Percentiles rank a stretch among this genome's conserved stretches.
These are phyloP conservation scores for Monosporascus sp. DNA, from an alignment of 2,329 filamentous ascomycete species.

Conservation along the genomic window DNA sequence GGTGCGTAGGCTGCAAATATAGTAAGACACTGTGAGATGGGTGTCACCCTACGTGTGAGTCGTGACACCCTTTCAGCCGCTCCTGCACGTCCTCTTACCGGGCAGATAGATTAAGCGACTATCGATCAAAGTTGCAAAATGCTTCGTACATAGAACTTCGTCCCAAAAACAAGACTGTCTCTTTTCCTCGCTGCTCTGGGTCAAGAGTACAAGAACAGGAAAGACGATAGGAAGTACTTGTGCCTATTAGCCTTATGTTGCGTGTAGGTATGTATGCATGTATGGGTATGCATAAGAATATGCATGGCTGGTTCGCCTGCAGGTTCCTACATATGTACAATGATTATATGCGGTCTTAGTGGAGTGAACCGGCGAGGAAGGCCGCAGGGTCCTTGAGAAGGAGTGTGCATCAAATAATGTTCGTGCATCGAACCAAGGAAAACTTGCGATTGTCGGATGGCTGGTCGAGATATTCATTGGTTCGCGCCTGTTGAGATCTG, in stretches of 20 bases:
- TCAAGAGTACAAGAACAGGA: not conserved
- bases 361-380: not conserved
- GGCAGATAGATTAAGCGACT: too few species aligned
- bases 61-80: not conserved
- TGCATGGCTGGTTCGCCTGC: not conserved
- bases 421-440: slow-evolving; percentile 12
- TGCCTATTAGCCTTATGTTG: not conserved
- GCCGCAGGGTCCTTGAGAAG: slow-evolving; percentile 9
- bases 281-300: not conserved
- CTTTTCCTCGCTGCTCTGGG: too few species aligned
- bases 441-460: slow-evolving; percentile 19
- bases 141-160: too few species aligned
- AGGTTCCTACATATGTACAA: not conserved
- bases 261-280: not conserved
- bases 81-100: too few species aligned
- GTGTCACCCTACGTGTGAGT: not conserved
- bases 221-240: not conserved
- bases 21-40: not conserved
- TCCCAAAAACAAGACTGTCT: too few species aligned
- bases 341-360: slow-evolving; percentile 11
- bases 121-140: too few species aligned
- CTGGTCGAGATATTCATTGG: slow-evolving; percentile 21
- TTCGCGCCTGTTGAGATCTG: slow-evolving; percentile 15
- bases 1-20: not conserved
- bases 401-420: slow-evolving; percentile 7